These are phyloP conservation scores for Ambrosia artemisiifolia DNA, from an alignment of 129 eudicot genomes.

Conservation along the genomic window DNA sequence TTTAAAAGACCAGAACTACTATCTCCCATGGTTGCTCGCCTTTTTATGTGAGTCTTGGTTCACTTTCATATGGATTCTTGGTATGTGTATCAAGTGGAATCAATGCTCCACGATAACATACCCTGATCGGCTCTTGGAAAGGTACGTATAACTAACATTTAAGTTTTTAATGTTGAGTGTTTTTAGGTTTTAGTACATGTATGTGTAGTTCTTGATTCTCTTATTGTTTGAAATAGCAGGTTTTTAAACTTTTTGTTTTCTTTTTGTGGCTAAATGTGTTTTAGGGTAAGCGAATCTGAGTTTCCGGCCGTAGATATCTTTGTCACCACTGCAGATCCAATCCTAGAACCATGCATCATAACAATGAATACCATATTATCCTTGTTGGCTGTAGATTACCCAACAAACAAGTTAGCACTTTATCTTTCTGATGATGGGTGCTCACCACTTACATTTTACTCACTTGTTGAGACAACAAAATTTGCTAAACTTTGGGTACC, in stretches of 20 bases:
- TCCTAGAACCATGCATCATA: constrained; percentile 42
- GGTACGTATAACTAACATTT: constrained; percentile 23
- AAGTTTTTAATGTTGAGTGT: background rate
- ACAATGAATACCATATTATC: constrained; percentile 49
- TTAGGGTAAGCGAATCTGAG: constrained; percentile 26
- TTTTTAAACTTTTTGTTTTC: too few relatives aligned
- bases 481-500: constrained; percentile 52
- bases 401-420: constrained; percentile 38
- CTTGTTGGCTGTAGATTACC: constrained; percentile 43
- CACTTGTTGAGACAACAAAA: constrained; percentile 39
- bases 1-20: constrained; percentile 37
- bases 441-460: constrained; percentile 34
- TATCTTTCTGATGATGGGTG: constrained; percentile 49
- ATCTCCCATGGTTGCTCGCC: constrained; percentile 38
- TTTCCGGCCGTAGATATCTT: constrained; percentile 48
- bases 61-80: constrained; percentile 42
- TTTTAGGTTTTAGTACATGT: background rate
- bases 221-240: too few relatives aligned
- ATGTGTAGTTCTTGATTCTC: too few relatives aligned
- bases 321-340: constrained; percentile 47
- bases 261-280: too few relatives aligned
- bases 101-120: constrained; percentile 31
- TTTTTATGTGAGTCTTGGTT: constrained; percentile 52
- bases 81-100: constrained; percentile 37
- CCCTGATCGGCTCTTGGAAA: constrained; percentile 36